Base-by-base conservation (phyloP, 2,329 filamentous ascomycete species). In the Neoscytalidium dimidiatum region DNA sequence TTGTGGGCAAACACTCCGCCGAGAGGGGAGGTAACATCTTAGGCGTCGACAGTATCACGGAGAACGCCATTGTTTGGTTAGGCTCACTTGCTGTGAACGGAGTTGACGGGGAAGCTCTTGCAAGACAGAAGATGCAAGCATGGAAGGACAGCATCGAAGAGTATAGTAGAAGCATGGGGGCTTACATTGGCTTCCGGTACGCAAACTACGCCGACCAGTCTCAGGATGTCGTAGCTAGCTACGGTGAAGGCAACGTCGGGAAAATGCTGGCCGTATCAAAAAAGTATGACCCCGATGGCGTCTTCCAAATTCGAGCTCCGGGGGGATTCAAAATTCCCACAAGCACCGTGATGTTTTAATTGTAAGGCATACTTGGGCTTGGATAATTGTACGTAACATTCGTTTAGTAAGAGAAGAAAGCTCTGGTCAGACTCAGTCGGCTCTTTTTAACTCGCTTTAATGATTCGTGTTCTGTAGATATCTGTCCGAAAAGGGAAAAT, bases 1-100 rank as follows among this genome's bases (percentile, higher is more conserved):
- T 77, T 3, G 75, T 77, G 66, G 72, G 71, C 52, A 67, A 73
- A 58, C 69, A 77, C 14, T 77, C 76, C 29, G 66, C 66, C 4
- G 72, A 72, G 35, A 75, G 73, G 57, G 77, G 80, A 62, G 78
- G 77, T 44, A 80, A 79, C 67, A 74, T 82, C 53, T 71, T 81
- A 33, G 77, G 76, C 3, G 69, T 82, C 11, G 74, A 77, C 26
- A 14, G 31, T 7, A 43, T 64, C 31, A 26, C 19, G 31, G 46
- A 62, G 35, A 48, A 64, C 29, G 63, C 63, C 14, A 43, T 63
- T 43, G 31, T 63, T 8, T 38, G 26, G 44, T 13, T 53, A 1
- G 61, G 43, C 62, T 68, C 3, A 31, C 70, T 26, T 70, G 71
- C 49, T 29, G 71, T 71, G 60, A 70, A 73, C 41, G 71, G 71